A percentile compares a stretch with the other conserved stretches of the same genome.
Evolutionary conservation across 768 basidiomycete species (phyloP).

Genomic region (Dioszegia hungarica): DNA sequence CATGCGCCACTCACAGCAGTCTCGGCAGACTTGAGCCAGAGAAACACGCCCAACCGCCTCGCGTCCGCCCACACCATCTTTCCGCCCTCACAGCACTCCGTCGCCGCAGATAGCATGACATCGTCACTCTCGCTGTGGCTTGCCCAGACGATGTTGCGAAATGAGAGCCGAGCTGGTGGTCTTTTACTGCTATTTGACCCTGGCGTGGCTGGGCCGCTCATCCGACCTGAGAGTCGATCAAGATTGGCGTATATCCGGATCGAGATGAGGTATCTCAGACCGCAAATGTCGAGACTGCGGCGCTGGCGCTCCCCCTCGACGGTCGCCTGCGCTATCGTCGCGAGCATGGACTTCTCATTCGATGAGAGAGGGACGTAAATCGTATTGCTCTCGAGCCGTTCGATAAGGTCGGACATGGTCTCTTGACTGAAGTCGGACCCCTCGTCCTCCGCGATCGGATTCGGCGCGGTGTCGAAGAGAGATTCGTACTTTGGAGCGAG

Average conservation of each 20-base stretch:
- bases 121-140: constrained; percentile 93
- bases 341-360: constrained; percentile 76
- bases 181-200: background rate
- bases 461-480: constrained; percentile 24
- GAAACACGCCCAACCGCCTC: constrained; percentile 71
- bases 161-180: constrained; percentile 23
- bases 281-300: constrained; percentile 85
- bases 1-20: constrained; percentile 58
- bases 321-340: constrained; percentile 79
- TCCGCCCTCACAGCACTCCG: constrained; percentile 62
- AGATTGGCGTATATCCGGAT: constrained; percentile 87
- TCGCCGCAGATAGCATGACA: constrained; percentile 66
- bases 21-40: constrained; percentile 81
- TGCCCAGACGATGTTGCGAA: constrained; percentile 93
- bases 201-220: constrained; percentile 21
- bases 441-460: constrained; percentile 9
- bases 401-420: constrained; percentile 55
- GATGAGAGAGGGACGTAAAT: constrained; percentile 67
- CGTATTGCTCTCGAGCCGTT: constrained; percentile 53
- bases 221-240: constrained; percentile 59
- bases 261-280: constrained; percentile 84
- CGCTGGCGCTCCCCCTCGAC: constrained; percentile 86
- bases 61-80: constrained; percentile 92
- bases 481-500: constrained; percentile 22
- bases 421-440: constrained; percentile 10